Evolutionary conservation across 768 basidiomycete genomes (phyloP).

Genomic region (Macrolepiota dolichaula): DNA sequence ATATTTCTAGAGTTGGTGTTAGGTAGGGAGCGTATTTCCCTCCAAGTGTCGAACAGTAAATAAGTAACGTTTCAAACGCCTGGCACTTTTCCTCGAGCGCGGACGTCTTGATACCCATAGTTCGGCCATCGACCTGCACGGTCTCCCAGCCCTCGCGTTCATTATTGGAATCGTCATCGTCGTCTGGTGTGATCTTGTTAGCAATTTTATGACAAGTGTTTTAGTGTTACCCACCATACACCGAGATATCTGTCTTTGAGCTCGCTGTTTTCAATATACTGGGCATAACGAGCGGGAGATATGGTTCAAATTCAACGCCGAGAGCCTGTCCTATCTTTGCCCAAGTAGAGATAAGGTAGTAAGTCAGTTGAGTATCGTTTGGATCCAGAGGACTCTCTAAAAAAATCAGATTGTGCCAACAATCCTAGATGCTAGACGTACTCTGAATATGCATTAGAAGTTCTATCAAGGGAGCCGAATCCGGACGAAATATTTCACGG

Average conservation of each 20-base stretch:
- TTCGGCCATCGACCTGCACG: constrained; percentile 72
- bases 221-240: constrained; percentile 51
- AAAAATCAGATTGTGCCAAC: background rate
- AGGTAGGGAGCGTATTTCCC: constrained; percentile 71
- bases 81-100: constrained; percentile 86
- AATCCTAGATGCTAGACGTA: constrained; percentile 27
- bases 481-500: constrained; percentile 70
- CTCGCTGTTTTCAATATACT: constrained; percentile 69
- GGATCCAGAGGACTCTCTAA: constrained; percentile 66
- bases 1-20: constrained; percentile 65
- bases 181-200: constrained; percentile 38
- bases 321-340: constrained; percentile 86
- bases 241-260: constrained; percentile 75
- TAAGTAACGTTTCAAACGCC: constrained; percentile 83
- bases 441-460: constrained; percentile 77
- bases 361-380: constrained; percentile 64
- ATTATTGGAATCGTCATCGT: constrained; percentile 44
- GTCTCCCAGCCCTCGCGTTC: constrained; percentile 80
- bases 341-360: constrained; percentile 86
- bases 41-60: constrained; percentile 70
- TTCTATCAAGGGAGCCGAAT: constrained; percentile 69
- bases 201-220: background rate
- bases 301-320: constrained; percentile 82
- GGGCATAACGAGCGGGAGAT: constrained; percentile 83
- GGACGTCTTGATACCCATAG: constrained; percentile 74